Conservation (phyloP, 371 early-diverging fungal species). For the Mucor velutinosus region DNA sequence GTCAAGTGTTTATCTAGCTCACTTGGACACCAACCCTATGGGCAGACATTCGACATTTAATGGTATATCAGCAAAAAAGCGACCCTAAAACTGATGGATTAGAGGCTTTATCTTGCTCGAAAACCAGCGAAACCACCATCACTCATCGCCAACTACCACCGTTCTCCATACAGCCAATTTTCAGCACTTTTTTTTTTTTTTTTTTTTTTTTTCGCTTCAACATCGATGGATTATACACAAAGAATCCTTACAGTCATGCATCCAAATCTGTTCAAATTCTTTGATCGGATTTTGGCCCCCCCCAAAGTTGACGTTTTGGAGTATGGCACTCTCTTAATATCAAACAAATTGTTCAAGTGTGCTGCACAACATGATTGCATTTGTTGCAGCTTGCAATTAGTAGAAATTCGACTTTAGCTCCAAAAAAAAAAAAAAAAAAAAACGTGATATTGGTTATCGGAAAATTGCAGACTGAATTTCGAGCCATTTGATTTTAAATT, state of each 20-base stretch:
- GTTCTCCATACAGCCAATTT: neutral
- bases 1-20: no score
- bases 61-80: no score
- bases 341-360: neutral
- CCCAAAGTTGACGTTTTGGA: neutral
- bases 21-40: no score
- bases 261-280: neutral
- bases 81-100: no score
- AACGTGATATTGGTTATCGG: no score
- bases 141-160: neutral
- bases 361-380: no score
- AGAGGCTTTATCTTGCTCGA: no score
- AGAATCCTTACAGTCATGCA: neutral
- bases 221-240: neutral
- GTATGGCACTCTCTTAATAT: neutral
- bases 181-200: neutral
- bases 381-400: neutral
- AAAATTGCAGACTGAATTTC: no score
- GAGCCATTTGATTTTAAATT: no score
- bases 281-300: neutral
- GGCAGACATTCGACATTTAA: no score
- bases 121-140: no score
- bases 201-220: neutral
- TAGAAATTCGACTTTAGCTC: neutral
- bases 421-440: no score